Conservation (phyloP, 441 rosid genomes). For the Aquilaria agallochum region DNA sequence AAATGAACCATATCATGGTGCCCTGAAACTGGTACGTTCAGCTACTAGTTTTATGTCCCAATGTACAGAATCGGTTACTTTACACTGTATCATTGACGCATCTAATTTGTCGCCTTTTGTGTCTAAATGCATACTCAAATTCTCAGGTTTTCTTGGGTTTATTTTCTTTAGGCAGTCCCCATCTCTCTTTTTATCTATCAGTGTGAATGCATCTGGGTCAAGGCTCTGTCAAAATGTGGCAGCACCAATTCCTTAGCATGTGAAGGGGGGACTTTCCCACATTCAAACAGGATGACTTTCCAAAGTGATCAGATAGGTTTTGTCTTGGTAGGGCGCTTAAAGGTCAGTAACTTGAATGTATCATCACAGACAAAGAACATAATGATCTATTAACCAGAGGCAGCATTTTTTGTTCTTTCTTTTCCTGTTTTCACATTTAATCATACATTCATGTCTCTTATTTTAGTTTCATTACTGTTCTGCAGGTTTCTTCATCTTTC, state of each 20-base stretch:
- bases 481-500: constrained; percentile 57
- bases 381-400: no score
- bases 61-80: no score
- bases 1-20: constrained; percentile 35
- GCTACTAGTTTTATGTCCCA: neutral
- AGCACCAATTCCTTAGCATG: constrained; percentile 18
- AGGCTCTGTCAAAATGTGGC: constrained; percentile 25
- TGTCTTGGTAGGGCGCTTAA: constrained; percentile 64
- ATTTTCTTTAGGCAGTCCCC: constrained; percentile 58
- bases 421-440: neutral
- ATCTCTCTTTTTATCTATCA: constrained; percentile 56
- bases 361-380: constrained; percentile 1
- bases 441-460: constrained; percentile 18
- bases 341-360: constrained; percentile 45
- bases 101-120: no score
- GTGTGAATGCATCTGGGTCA: constrained; percentile 50
- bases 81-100: no score
- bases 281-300: constrained; percentile 45
- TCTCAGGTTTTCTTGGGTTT: neutral
- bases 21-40: constrained; percentile 58
- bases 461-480: constrained; percentile 19
- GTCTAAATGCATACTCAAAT: no score
- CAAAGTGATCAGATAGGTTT: constrained; percentile 50
- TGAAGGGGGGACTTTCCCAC: constrained; percentile 29
- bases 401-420: neutral